phyloP scores from a whole-genome alignment of 129 eudicot genomes.

The Dittrichia graveolens region DNA sequence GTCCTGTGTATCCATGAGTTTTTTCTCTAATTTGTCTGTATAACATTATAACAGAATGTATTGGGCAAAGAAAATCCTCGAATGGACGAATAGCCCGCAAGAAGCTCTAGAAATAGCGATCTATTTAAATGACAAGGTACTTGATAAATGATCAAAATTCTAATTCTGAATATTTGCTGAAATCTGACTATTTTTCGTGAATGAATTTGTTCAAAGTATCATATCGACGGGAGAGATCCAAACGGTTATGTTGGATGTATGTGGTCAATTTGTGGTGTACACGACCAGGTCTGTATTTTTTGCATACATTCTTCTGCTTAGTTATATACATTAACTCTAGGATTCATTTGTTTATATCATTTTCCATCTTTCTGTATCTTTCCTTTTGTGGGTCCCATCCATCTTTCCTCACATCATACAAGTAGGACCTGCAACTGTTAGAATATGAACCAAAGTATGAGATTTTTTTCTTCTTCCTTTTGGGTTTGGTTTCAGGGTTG shows the following conservation, averaged over 20 bases:
- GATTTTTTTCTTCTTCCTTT: not conserved
- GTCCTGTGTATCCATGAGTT: not conserved
- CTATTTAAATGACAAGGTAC: slow-evolving; percentile 89
- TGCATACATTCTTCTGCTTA: not conserved
- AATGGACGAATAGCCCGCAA: slow-evolving; percentile 93
- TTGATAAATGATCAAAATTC: not conserved
- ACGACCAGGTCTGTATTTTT: slow-evolving; percentile 70
- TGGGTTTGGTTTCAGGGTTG: slow-evolving; percentile 63
- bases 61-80: slow-evolving; percentile 98
- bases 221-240: slow-evolving; percentile 95
- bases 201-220: slow-evolving; percentile 55
- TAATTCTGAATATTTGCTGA: slow-evolving; percentile 7
- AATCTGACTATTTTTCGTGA: slow-evolving; percentile 11
- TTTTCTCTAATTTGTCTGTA: slow-evolving; percentile 2
- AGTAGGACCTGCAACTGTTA: not conserved
- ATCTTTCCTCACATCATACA: not conserved
- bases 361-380: not conserved
- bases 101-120: slow-evolving; percentile 84
- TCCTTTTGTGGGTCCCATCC: slow-evolving; percentile 7
- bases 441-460: too few species aligned
- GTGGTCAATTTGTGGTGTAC: slow-evolving; percentile 99
- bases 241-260: slow-evolving; percentile 96
- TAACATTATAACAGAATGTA: slow-evolving; percentile 67
- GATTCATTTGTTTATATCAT: not conserved
- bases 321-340: not conserved